A percentile compares a stretch with the other conserved stretches of the same genome.
Evolutionary conservation across 441 rosid genomes (phyloP).

Genomic region (Jatropha multifida): DNA sequence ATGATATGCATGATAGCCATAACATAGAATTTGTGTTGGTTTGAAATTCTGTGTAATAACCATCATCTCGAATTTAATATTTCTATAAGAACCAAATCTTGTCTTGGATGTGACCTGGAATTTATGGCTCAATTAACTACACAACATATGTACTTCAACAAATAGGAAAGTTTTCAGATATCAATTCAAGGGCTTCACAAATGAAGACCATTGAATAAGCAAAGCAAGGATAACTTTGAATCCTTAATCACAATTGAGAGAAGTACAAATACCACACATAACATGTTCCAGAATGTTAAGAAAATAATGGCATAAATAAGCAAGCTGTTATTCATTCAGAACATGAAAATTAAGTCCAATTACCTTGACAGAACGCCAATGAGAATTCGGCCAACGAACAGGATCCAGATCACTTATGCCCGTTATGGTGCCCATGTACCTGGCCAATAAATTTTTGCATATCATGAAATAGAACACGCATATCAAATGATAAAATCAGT

Average conservation of each 20-base stretch:
- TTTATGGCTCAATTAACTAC: background rate
- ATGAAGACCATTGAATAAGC: background rate
- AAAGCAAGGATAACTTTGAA: too few species aligned
- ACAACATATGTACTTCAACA: background rate
- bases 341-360: background rate
- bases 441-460: conserved; percentile 27
- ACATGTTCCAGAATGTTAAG: background rate
- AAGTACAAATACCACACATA: background rate
- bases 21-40: background rate
- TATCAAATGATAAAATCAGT: background rate
- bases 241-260: background rate
- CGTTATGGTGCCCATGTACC: conserved; percentile 97
- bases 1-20: background rate
- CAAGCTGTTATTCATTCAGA: background rate
- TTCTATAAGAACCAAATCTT: background rate
- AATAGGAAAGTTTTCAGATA: background rate
- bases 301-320: conserved; percentile 1
- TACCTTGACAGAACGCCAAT: conserved; percentile 98
- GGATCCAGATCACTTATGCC: conserved; percentile 81
- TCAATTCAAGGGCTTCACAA: background rate
- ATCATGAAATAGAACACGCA: conserved; percentile 1
- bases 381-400: conserved; percentile 85
- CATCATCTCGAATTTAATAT: background rate
- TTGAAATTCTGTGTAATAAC: background rate
- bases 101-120: background rate